Evolutionary conservation across 2,329 filamentous ascomycete species (phyloP).

Genomic region (Rutstroemia sp.): DNA sequence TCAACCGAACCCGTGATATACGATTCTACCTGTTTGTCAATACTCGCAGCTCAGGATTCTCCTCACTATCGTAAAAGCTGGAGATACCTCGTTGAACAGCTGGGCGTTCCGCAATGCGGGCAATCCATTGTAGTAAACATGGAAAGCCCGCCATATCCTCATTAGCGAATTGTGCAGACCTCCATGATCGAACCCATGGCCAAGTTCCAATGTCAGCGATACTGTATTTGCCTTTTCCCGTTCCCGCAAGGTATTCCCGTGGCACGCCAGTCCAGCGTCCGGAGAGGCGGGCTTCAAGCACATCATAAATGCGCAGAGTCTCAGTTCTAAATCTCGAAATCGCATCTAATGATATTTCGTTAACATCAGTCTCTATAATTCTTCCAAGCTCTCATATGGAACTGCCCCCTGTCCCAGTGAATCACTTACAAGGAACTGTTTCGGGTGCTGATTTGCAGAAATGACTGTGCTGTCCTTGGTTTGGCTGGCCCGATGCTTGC

Average conservation of each 20-base stretch:
- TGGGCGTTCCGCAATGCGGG: conserved; percentile 36
- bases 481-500: conserved; percentile 31
- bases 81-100: conserved; percentile 13
- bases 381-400: neutral
- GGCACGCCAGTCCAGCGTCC: conserved; percentile 43
- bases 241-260: conserved; percentile 45
- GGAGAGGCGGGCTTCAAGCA: conserved; percentile 44
- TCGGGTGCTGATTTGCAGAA: neutral
- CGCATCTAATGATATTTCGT: conserved; percentile 28
- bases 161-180: conserved; percentile 35
- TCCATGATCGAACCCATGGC: conserved; percentile 42
- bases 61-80: neutral
- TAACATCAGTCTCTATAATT: neutral
- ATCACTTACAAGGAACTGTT: neutral
- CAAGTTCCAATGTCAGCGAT: conserved; percentile 46
- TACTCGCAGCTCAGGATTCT: neutral
- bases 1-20: too few species aligned
- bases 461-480: neutral
- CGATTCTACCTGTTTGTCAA: neutral
- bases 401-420: neutral
- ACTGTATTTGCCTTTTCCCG: conserved; percentile 45
- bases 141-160: conserved; percentile 45
- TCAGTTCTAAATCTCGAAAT: conserved; percentile 45
- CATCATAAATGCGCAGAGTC: conserved; percentile 43
- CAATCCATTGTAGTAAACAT: conserved; percentile 44